Percentiles rank a stretch among this genome's conserved stretches.
Evolutionary conservation across 2,329 filamentous ascomycete species (phyloP).

Genomic region (Ascochyta rabiei): DNA sequence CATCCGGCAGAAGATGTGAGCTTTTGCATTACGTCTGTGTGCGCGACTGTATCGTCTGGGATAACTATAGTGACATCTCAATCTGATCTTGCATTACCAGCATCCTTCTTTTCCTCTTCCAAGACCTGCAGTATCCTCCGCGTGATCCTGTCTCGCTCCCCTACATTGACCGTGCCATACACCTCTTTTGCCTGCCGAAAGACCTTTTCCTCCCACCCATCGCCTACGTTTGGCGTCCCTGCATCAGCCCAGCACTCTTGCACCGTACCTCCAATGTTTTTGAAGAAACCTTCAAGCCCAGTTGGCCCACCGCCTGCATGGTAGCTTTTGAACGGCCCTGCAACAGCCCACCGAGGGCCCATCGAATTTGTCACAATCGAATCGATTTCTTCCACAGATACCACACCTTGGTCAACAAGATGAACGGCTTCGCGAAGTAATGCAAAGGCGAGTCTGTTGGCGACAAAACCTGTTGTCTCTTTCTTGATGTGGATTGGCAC

Average conservation of each 20-base stretch:
- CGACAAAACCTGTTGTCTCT: slow-evolving; percentile 62
- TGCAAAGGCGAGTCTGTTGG: slow-evolving; percentile 64
- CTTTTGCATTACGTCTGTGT: neutral
- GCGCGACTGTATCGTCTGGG: neutral
- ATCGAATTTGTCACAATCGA: slow-evolving; percentile 47
- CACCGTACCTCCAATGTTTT: slow-evolving; percentile 63
- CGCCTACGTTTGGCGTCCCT: slow-evolving; percentile 51
- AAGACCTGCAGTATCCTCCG: slow-evolving; percentile 50
- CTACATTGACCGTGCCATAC: slow-evolving; percentile 54
- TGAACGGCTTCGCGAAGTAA: slow-evolving; percentile 62
- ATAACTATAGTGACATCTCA: neutral
- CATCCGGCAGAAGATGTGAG: neutral
- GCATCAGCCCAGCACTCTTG: slow-evolving; percentile 60
- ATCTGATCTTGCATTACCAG: neutral
- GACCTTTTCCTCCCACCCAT: slow-evolving; percentile 55
- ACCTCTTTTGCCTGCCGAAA: slow-evolving; percentile 54
- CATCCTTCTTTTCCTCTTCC: slow-evolving; percentile 31
- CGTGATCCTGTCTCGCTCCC: slow-evolving; percentile 52
- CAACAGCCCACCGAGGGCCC: slow-evolving; percentile 34
- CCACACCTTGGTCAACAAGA: slow-evolving; percentile 60
- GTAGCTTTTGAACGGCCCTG: slow-evolving; percentile 65
- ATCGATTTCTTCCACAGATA: slow-evolving; percentile 60
- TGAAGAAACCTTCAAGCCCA: slow-evolving; percentile 60
- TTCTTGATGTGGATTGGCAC: slow-evolving; percentile 59
- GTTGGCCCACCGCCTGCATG: slow-evolving; percentile 63